A percentile compares a stretch with the other conserved stretches of the same genome.
These are phyloP conservation scores for Venustampulla echinocandica DNA, from an alignment of 495 filamentous ascomycete species.

Conservation along the genomic window DNA sequence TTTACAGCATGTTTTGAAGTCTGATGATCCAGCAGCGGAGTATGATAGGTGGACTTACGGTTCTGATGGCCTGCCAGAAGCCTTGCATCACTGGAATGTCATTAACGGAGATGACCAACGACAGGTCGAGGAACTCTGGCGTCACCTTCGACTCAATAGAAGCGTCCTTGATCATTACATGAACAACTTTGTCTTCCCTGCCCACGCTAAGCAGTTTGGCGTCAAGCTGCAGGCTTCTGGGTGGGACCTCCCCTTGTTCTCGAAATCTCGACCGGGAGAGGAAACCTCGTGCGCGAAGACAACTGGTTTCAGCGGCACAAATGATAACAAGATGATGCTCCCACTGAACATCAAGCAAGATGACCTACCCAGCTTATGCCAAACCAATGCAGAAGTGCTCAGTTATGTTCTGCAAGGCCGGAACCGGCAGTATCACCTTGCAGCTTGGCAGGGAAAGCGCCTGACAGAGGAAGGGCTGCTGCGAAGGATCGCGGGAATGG, in stretches of 20 bases:
- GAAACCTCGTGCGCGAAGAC: conserved; percentile 21
- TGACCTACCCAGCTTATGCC: conserved; percentile 26
- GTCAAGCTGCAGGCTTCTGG: conserved; percentile 34
- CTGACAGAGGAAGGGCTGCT: conserved; percentile 27
- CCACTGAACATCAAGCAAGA: conserved; percentile 33
- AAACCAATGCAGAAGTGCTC: conserved; percentile 36
- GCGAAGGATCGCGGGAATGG: conserved; percentile 9
- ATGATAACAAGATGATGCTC: conserved; percentile 31
- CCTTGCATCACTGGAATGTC: conserved; percentile 24
- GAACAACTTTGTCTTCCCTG: conserved; percentile 34
- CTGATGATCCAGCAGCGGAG: conserved; percentile 32
- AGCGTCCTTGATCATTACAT: conserved; percentile 32
- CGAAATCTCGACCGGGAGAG: conserved; percentile 3
- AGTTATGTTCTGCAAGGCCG: conserved; percentile 30
- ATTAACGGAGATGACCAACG: conserved; percentile 31
- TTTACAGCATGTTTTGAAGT: conserved; percentile 19
- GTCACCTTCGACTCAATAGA: conserved; percentile 23
- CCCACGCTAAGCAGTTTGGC: conserved; percentile 32
- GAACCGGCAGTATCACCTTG: conserved; percentile 25
- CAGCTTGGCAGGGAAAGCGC: conserved; percentile 18
- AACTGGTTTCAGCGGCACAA: conserved; percentile 38
- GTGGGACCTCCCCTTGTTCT: conserved; percentile 32
- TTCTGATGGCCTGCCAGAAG: conserved; percentile 20
- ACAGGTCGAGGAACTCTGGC: conserved; percentile 31
- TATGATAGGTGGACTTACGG: conserved; percentile 32